Base-by-base conservation (phyloP, 805 yeast species). In the Wickerhamomyces sydowiorum region DNA sequence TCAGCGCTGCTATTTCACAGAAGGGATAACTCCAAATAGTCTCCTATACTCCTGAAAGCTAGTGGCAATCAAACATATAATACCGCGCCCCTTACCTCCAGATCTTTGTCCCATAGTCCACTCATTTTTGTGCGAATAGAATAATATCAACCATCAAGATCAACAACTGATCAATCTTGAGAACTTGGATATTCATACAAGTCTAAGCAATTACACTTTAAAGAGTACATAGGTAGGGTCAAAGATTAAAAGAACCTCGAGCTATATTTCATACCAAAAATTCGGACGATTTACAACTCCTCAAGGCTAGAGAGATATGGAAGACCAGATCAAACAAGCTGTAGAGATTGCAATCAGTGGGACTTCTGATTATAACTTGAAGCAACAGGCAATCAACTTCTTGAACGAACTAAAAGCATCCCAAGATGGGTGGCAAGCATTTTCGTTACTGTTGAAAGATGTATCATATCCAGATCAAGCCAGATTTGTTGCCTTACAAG, bases 381-480 rank as follows among this genome's bases (percentile, higher is more conserved):
- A 53, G 34, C 49, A 53, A 36, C 59, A 56, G 63, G 78, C 78
- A 12, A 60, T 73, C 36, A 61, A 64, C 35, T 73, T 65, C 49
- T 59, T 73, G 49, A 64, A 63, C 42, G 66, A 67, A 37, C 62
- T 73, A 39, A 67, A 67, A 47, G 54, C 59, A 9, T 70, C 76
- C 12, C 50, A 62, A 4, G 67, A 70, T 38, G 77, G 78, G 24
- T 72, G 76, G 73, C 71, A 61, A 43, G 56, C 72, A 8, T 67
- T 74, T 44, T 53, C 69, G n/a, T 59, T 65, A 7, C 50, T 74
- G 36, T 57, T 72, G 43, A 54, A 64, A 23, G 57, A 62, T 34
- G 57, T 50, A 36, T 36, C 37, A 33, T 51, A 52, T 19, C 44
- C 52, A n/a, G 60, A 56, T 22, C 57, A 60, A 49, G 49, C 52